Percentiles rank a stretch among this genome's conserved stretches.
phyloP scores from a whole-genome alignment of 176 grass and related monocot genomes.

The Olyra latifolia region DNA sequence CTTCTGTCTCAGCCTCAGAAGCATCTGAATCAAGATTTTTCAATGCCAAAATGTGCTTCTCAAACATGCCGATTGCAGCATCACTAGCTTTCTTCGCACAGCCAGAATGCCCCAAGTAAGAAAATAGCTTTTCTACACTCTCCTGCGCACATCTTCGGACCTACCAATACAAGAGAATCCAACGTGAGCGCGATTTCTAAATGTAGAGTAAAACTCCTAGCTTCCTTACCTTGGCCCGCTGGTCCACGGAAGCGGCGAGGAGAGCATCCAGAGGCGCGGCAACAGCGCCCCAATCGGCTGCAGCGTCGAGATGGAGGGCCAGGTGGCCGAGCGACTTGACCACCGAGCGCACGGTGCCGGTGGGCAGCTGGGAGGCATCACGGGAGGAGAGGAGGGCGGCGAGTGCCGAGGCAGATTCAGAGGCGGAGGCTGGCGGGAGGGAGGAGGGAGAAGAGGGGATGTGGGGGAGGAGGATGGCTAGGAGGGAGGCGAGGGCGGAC shows the following conservation, averaged over 20 bases:
- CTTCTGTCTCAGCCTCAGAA: constrained; percentile 48
- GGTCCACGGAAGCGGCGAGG: constrained; percentile 54
- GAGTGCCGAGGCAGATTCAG: constrained; percentile 47
- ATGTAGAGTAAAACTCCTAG: neutral
- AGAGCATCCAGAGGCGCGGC: constrained; percentile 61
- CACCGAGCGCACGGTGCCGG: constrained; percentile 73
- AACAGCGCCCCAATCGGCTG: constrained; percentile 51
- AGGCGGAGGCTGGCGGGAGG: constrained; percentile 45
- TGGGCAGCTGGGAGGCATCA: constrained; percentile 41
- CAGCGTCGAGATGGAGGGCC: constrained; percentile 54
- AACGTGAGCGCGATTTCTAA: constrained; percentile 1
- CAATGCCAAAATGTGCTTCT: constrained; percentile 59
- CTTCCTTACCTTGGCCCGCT: constrained; percentile 75
- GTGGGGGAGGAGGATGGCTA: constrained; percentile 71
- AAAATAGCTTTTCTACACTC: constrained; percentile 65
- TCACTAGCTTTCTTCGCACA: constrained; percentile 64
- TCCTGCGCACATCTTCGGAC: constrained; percentile 84
- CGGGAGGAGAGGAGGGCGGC: constrained; percentile 51
- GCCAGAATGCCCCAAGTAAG: constrained; percentile 41
- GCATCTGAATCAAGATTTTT: constrained; percentile 40
- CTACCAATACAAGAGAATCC: constrained; percentile 34
- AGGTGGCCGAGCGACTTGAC: constrained; percentile 84
- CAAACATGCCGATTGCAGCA: constrained; percentile 56
- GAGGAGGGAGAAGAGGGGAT: constrained; percentile 45
- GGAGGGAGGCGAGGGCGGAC: constrained; percentile 71